Percentiles rank a stretch among this genome's conserved stretches.
phyloP scores from a whole-genome alignment of 768 basidiomycete genomes.

The Crepidotus variabilis region DNA sequence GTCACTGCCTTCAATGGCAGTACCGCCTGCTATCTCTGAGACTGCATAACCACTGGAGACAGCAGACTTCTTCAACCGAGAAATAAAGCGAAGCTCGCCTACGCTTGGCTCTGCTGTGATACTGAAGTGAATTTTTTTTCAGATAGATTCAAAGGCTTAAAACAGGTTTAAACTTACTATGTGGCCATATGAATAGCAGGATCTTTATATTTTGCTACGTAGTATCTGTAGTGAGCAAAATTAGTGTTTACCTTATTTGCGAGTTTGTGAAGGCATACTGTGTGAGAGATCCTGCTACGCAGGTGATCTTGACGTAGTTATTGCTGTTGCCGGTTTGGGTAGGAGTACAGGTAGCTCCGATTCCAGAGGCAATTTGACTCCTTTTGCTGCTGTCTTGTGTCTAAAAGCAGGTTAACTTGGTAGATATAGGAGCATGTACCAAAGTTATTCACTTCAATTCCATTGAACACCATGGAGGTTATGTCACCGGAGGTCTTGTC shows the following conservation, averaged over 20 bases:
- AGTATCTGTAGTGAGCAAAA: slow-evolving; percentile 19
- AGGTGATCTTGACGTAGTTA: slow-evolving; percentile 36
- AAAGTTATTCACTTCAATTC: slow-evolving; percentile 21
- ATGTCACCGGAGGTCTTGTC: slow-evolving; percentile 29
- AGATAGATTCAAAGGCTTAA: not conserved
- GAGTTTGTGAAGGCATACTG: slow-evolving; percentile 18
- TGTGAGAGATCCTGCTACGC: slow-evolving; percentile 27
- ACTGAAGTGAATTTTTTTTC: slow-evolving; percentile 10
- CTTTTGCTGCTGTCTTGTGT: slow-evolving; percentile 27
- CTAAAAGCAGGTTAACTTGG: slow-evolving; percentile 5
- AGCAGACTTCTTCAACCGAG: slow-evolving; percentile 24
- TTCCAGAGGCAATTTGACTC: slow-evolving; percentile 28
- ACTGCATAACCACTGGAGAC: slow-evolving; percentile 24
- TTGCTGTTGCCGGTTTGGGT: slow-evolving; percentile 23
- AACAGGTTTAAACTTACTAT: slow-evolving; percentile 18
- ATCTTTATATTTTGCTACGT: slow-evolving; percentile 29
- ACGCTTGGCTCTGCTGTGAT: slow-evolving; percentile 30
- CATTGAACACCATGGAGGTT: slow-evolving; percentile 32
- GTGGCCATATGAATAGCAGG: slow-evolving; percentile 37
- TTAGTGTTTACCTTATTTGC: not conserved
- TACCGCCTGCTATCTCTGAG: slow-evolving; percentile 27
- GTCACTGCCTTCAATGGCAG: slow-evolving; percentile 33
- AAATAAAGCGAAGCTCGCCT: slow-evolving; percentile 35
- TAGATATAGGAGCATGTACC: not conserved
- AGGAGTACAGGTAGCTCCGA: slow-evolving; percentile 28